Evolutionary conservation across 371 early-diverging fungal genomes (phyloP).

Genomic region (Umbelopsis sp.): DNA sequence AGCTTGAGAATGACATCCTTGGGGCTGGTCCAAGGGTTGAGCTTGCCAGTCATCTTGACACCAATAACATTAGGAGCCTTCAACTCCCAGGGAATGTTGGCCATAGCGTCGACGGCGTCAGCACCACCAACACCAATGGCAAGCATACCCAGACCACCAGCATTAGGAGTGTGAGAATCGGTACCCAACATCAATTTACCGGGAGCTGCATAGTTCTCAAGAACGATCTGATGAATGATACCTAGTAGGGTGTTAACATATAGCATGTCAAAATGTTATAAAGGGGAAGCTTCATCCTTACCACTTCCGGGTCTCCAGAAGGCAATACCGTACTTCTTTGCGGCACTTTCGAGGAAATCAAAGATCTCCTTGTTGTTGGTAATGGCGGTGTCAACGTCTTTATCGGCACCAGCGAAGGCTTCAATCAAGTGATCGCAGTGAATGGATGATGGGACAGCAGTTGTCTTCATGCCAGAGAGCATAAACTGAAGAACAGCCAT

Average conservation of each 20-base stretch:
- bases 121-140: slow-evolving; percentile 97
- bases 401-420: slow-evolving; percentile 76
- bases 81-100: slow-evolving; percentile 92
- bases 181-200: slow-evolving; percentile 92
- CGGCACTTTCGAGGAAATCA: slow-evolving; percentile 80
- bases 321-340: slow-evolving; percentile 83
- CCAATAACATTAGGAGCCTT: slow-evolving; percentile 94
- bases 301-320: slow-evolving; percentile 92
- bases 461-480: slow-evolving; percentile 83
- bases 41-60: slow-evolving; percentile 86
- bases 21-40: slow-evolving; percentile 90
- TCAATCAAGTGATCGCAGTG: slow-evolving; percentile 95
- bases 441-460: slow-evolving; percentile 88
- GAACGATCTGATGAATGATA: slow-evolving; percentile 92
- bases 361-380: slow-evolving; percentile 84
- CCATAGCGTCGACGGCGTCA: slow-evolving; percentile 96
- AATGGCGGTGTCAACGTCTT: slow-evolving; percentile 70
- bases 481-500: slow-evolving; percentile 95
- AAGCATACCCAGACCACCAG: slow-evolving; percentile 88
- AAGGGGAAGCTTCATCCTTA: slow-evolving; percentile 8
- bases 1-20: slow-evolving; percentile 91
- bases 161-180: slow-evolving; percentile 80
- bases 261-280: not conserved
- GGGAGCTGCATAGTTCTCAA: slow-evolving; percentile 94
- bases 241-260: not conserved